Evolutionary conservation across 169 alveolate species (phyloP).

Genomic region (Cryptosporidium xiaoi): DNA sequence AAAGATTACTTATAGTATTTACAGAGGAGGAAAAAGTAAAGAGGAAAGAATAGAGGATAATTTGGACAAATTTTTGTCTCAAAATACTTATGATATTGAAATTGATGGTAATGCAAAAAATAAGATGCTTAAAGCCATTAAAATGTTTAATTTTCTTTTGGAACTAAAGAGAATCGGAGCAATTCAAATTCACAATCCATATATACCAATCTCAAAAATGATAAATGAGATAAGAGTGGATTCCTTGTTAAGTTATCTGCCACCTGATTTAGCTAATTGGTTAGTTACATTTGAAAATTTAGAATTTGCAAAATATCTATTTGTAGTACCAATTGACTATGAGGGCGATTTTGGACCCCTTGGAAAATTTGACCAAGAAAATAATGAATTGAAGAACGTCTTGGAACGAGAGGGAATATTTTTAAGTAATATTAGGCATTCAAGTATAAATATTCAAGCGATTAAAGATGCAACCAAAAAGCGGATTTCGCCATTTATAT

Average conservation of each 20-base stretch:
- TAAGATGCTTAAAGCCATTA: slow-evolving; percentile 13
- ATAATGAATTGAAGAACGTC: not conserved
- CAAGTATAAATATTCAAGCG: slow-evolving; percentile 6
- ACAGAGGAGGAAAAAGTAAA: not conserved
- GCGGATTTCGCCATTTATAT: slow-evolving; percentile 15
- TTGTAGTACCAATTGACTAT: slow-evolving; percentile 43
- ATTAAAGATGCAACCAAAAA: slow-evolving; percentile 10
- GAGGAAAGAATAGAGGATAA: not conserved
- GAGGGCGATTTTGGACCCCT: slow-evolving; percentile 5
- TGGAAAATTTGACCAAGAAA: slow-evolving; percentile 45
- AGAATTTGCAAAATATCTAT: not conserved
- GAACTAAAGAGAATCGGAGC: slow-evolving; percentile 51
- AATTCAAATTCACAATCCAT: slow-evolving; percentile 10
- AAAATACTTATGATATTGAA: not conserved
- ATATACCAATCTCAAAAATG: slow-evolving; percentile 2
- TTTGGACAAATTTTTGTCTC: not conserved
- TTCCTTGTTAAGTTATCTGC: slow-evolving; percentile 27
- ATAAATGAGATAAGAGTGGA: not conserved
- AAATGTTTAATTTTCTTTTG: slow-evolving; percentile 41
- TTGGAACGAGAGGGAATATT: not conserved
- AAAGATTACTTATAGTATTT: not conserved
- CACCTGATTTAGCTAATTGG: slow-evolving; percentile 72
- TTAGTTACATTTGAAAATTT: slow-evolving; percentile 17
- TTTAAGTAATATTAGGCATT: slow-evolving; percentile 12
- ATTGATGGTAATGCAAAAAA: not conserved